Evolutionary conservation across 768 basidiomycete species (phyloP), one percentile per base, ranked within the genome.

Genomic region (Lactarius hengduanensis): DNA sequence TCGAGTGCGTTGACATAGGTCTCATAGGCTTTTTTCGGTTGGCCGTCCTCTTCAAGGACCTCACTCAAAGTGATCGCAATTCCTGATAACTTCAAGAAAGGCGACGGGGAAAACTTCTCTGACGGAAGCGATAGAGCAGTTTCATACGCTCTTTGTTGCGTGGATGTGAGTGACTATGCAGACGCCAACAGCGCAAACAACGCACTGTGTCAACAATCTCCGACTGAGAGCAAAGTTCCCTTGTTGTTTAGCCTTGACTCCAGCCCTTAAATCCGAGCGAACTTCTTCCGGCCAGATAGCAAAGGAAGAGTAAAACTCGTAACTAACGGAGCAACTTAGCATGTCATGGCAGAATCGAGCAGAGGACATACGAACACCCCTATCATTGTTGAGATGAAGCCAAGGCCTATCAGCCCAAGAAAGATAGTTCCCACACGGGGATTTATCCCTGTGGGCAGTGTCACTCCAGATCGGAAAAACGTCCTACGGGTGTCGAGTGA

Each of bases 281-380:
- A 92, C 74, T 69, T 86, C 84, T 13, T 74, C 72, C 2, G 90
- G 90, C 89, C 89, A 92, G 67, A 86, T 79, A 0, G 84, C 85
- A 75, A 89, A 77, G 13, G 80, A 78, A 8, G 75, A 74, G 72
- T 85, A 88, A 54, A 86, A 77, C n/a, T 83, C 79, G 70, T 83
- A 85, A 30, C 86, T 87, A 68, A 7, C 63, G 55, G 38, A 55
- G 5, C 59, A 59, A 74, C 79, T 64, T 68, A 83, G 50, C 11
- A 59, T n/a, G 56, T 45, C 22, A 54, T 20, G 30, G 22, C 32
- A 20, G 18, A 36, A 3, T 3, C n/a, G 22, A 58, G 32, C 16
- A 28, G 28, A 59, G 34, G 61, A 66, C 65, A 62, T 66, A 66
- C 65, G 65, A 40, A 66, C 65, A 66, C 59, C 50, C 65, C 65